Evolutionary conservation across 305 asterid species (phyloP), one percentile per base, ranked within the genome.

Genomic region (Stenogyne calaminthoides): DNA sequence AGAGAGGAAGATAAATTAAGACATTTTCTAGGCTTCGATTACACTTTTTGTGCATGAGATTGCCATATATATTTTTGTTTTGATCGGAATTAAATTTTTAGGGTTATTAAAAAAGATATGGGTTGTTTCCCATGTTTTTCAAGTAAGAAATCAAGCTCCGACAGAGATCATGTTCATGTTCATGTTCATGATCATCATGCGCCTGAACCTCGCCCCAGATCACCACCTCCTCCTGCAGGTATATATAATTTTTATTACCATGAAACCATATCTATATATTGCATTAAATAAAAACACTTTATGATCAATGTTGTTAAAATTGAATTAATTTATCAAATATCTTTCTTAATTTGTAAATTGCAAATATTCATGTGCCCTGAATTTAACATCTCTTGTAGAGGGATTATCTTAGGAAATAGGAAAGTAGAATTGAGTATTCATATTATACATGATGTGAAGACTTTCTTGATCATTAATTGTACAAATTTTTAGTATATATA

Each of bases 51-150:
- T 22, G 44, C 74, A 66, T 71, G 54, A 56, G 46, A 29, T 73
- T 42, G 69, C 65, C 36, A 15, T 8, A 22, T 39, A 22, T 56
- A 9, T 74, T 80, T 72, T 73, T 9, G 54, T 6, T 67, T 15
- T 57, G 12, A 37, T 36, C 19, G 19, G 49, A 62, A 64, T 37
- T 36, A 36, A 55, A 52, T 67, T 20, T 55, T 22, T 4, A 74
- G 78, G 40, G 29, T 25, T 25, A 25, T 9, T 80, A 37, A 59
- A 65, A 68, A 67, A 77, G 71, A 77, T 32, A 85, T 85, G 89
- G 74, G 83, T 60, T 85, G 87, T 79, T 79, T 81, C 80, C 75
- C 87, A 56, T 85, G 89, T 77, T 85, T 83, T 60, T 11, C 72
- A 62, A 56, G 71, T 9, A 81, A 57, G 75, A 81, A 76, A 74